Conservation (phyloP, 148 eudicot species). For the Nepenthes mirabilis region DNA sequence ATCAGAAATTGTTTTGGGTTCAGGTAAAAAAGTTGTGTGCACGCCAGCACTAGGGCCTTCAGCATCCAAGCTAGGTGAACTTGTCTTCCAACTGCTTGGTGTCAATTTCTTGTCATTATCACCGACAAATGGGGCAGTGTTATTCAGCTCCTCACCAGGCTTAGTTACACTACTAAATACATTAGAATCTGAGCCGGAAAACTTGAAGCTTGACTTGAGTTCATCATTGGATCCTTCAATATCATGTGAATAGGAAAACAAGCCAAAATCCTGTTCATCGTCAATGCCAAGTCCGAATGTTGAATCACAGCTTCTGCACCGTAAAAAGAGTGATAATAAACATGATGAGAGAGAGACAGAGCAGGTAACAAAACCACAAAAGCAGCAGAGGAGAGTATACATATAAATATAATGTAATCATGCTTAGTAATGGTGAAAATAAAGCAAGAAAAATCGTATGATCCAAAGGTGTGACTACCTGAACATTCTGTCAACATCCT, state of each 20-base stretch:
- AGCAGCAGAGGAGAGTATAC: background rate
- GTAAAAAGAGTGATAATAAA: background rate
- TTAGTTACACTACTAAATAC: constrained; percentile 21
- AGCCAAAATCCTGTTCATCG: constrained; percentile 47
- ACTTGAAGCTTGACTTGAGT: constrained; percentile 26
- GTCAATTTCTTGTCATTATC: constrained; percentile 20
- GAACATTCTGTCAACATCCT: constrained; percentile 89
- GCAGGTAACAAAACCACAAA: background rate
- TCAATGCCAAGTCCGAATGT: constrained; percentile 53
- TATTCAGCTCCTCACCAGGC: constrained; percentile 19
- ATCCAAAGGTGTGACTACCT: constrained; percentile 33
- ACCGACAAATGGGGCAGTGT: constrained; percentile 15
- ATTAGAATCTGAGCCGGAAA: constrained; percentile 29
- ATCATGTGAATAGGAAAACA: constrained; percentile 55
- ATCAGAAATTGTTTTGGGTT: constrained; percentile 16
- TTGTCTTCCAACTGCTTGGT: constrained; percentile 19
- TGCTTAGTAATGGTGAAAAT: background rate
- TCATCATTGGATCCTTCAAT: constrained; percentile 50
- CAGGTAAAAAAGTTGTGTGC: constrained; percentile 17
- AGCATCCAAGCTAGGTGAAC: constrained; percentile 15
- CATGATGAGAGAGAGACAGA: background rate
- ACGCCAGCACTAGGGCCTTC: constrained; percentile 13
- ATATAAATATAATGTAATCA: background rate
- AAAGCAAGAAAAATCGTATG: background rate
- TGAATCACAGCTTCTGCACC: constrained; percentile 73